Conservation (phyloP, 257 asterid genomes). For the Eustoma russellianum region DNA sequence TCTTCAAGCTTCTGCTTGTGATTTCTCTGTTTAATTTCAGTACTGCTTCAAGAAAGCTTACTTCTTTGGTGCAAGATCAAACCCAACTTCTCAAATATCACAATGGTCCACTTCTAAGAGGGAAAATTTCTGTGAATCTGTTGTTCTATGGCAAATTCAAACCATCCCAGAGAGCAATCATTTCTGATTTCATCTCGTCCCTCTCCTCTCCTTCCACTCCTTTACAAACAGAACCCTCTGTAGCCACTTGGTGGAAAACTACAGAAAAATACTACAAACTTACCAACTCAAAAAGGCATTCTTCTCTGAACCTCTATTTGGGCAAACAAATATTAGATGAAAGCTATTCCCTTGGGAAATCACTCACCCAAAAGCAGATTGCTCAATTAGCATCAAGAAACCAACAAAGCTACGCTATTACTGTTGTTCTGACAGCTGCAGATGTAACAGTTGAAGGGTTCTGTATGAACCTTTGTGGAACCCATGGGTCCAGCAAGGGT, state of each 20-base stretch:
- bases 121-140: conserved; percentile 20
- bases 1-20: conserved; percentile 12
- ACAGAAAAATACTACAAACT: conserved; percentile 51
- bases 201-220: conserved; percentile 19
- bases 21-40: too few species aligned
- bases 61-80: too few species aligned
- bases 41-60: too few species aligned
- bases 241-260: conserved; percentile 63
- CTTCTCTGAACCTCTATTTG: conserved; percentile 26
- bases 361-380: conserved; percentile 42
- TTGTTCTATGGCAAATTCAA: conserved; percentile 70
- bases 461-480: conserved; percentile 52
- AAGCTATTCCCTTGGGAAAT: conserved; percentile 41
- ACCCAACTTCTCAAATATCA: too few species aligned
- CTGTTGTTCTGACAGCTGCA: conserved; percentile 43
- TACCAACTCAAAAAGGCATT: conserved; percentile 30
- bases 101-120: too few species aligned
- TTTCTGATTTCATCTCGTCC: conserved; percentile 57
- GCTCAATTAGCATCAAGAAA: conserved; percentile 44
- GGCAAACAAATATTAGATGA: conserved; percentile 39
- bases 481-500: conserved; percentile 44
- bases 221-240: conserved; percentile 29
- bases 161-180: conserved; percentile 52
- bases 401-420: conserved; percentile 37
- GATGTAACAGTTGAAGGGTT: conserved; percentile 58